Base-by-base conservation (phyloP, 768 basidiomycete species). In the Phlebiopsis flavidoalba region DNA sequence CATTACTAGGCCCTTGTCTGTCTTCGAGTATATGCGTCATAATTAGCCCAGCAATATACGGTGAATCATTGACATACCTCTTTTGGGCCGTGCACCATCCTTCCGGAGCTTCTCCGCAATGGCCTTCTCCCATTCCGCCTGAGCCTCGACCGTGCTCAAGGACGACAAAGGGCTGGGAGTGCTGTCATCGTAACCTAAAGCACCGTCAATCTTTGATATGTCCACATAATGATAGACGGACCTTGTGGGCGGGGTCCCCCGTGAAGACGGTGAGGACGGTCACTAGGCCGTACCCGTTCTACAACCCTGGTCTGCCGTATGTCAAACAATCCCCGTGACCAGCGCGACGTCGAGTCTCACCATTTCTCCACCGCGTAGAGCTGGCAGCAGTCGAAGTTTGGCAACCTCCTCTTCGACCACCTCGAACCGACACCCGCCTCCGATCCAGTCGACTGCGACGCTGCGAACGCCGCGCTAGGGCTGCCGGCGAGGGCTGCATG, bases 341-440 rank as follows among this genome's bases (percentile, higher is more conserved):
- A 48, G 4, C 5, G 14, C 12, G n/a, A 35, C 59, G 50, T 1
- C 11, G 51, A 31, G 21, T 65, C 73, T 60, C 67, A 85, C 90
- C 91, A 93, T 71, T 89, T 89, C 77, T 93, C 88, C 8, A 94
- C 92, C 0, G 90, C 91, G 69, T 93, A 94, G 59, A 93, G 78
- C 74, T 93, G 91, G 73, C 86, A 91, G 0, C 87, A 86, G 19
- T 76, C 69, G 22, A 90, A 68, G 49, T 83, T 74, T 50, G n/a
- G n/a, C n/a, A n/a, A 85, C 65, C 17, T 73, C 72, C 36, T 81
- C 77, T 40, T 80, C 75, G 8, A 78, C 77, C 58, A 83, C 71
- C 66, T 80, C 78, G 62, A 86, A 83, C 53, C 73, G 75, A 52
- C 76, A 75, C 19, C 77, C 76, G 10, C 74, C 68, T 0, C 77